Evolutionary conservation across 495 filamentous ascomycete species (phyloP).

Genomic region (Xylaria longipes): DNA sequence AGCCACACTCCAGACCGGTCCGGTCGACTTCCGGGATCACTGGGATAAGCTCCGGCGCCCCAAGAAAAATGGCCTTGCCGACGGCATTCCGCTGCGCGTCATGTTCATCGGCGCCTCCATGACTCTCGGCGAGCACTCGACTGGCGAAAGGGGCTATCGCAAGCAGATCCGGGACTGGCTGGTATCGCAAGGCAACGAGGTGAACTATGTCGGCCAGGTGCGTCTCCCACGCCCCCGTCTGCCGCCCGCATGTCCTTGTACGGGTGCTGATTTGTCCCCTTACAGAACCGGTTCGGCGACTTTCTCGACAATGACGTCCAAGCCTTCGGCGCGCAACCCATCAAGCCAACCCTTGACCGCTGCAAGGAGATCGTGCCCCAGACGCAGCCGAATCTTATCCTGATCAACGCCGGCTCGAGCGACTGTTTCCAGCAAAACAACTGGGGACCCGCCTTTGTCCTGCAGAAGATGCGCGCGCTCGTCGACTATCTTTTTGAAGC

Average conservation of each 20-base stretch:
- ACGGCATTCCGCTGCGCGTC: slow-evolving; percentile 51
- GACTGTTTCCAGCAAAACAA: slow-evolving; percentile 40
- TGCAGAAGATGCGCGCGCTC: slow-evolving; percentile 38
- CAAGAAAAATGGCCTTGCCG: slow-evolving; percentile 30
- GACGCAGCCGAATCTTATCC: slow-evolving; percentile 37
- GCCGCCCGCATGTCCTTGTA: slow-evolving; percentile 15
- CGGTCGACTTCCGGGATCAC: slow-evolving; percentile 25
- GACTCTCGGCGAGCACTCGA: slow-evolving; percentile 58
- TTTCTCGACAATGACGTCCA: slow-evolving; percentile 43
- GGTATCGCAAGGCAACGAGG: slow-evolving; percentile 38
- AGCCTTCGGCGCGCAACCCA: slow-evolving; percentile 37
- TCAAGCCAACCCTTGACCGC: slow-evolving; percentile 37
- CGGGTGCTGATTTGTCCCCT: slow-evolving; percentile 28
- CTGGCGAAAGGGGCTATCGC: slow-evolving; percentile 62
- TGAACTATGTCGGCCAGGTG: slow-evolving; percentile 45
- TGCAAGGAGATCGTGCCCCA: slow-evolving; percentile 38
- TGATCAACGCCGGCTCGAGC: slow-evolving; percentile 42
- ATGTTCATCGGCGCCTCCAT: slow-evolving; percentile 66
- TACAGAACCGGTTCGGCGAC: slow-evolving; percentile 40
- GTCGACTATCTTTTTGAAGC: slow-evolving; percentile 39
- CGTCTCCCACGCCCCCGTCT: slow-evolving; percentile 15
- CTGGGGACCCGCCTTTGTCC: slow-evolving; percentile 35
- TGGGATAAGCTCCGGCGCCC: slow-evolving; percentile 26
- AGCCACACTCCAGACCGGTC: slow-evolving; percentile 26
- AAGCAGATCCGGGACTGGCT: slow-evolving; percentile 49